Evolutionary conservation across 257 asterid species (phyloP), one percentile per base, ranked within the genome.

Genomic region (Echium plantagineum): DNA sequence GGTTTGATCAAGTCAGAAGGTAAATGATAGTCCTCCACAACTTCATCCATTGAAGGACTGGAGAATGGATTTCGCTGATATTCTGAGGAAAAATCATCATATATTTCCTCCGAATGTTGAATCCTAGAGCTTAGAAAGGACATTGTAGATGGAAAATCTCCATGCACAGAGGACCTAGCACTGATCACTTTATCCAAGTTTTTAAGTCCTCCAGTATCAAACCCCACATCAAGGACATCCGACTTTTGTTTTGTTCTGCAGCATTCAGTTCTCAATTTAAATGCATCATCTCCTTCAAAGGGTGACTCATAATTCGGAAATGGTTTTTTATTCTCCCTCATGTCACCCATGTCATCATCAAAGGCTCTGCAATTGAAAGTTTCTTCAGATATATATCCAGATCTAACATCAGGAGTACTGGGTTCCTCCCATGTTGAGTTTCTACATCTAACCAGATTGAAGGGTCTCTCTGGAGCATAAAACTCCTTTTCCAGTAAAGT

Each of bases 381-480:
- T 67, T 56, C 52, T 32, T 62, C 53, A 49, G 80, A 62, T 63
- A 57, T 22, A 58, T 66, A 46, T 60, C 66, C 67, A 56, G 59
- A 60, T 30, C 56, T 65, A 55, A 57, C 75, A 58, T 69, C 66
- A 70, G 66, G 67, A 68, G 65, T 65, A 19, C 63, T 80, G 9
- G 75, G 64, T 52, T 69, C 66, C 62, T 69, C 74, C 75, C 75
- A 62, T 79, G 69, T 67, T 66, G 86, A 71, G 62, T 72, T 60
- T 49, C 56, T 61, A 64, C 38, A 38, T 55, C 69, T 75, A 66
- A 63, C 66, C 48, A 65, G 65, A 71, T 58, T 59, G 53, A 67
- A 69, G 66, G 75, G 68, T 19, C 71, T 42, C 66, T 65, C 75
- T 68, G 75, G 53, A 76, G 63, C 61, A 60, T 28, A 59, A 28